Conservation (phyloP, 202 grass and related monocot genomes). For the Digitaria exilis region DNA sequence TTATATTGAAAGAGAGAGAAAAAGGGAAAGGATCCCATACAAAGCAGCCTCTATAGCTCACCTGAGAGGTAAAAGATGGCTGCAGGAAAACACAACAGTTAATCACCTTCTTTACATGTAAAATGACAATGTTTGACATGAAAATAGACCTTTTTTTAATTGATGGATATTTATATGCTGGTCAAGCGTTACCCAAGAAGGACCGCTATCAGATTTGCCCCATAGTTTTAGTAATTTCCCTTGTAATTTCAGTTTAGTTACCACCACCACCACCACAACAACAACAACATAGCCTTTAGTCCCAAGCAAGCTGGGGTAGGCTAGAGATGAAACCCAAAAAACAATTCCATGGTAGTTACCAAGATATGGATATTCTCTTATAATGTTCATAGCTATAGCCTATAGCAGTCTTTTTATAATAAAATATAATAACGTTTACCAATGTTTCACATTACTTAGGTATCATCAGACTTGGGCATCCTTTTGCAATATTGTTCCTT, state of each 20-base stretch:
- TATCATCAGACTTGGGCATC: neutral
- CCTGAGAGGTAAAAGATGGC: no score
- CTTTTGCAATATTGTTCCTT: neutral
- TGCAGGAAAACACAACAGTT: no score
- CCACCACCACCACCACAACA: no score
- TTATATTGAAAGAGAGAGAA: no score
- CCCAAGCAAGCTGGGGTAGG: no score
- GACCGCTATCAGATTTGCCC: neutral
- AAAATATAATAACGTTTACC: neutral
- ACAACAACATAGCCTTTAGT: no score
- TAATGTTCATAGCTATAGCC: neutral
- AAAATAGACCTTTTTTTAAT: neutral
- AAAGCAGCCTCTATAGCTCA: no score
- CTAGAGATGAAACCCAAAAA: no score
- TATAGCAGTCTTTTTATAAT: neutral
- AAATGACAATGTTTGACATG: neutral
- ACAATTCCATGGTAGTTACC: neutral
- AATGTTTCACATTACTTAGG: neutral
- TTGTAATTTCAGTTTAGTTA: no score
- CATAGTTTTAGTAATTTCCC: neutral
- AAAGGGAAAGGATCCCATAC: no score
- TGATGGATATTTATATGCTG: neutral
- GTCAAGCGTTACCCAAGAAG: slow-evolving; percentile 2
- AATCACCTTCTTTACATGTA: no score
- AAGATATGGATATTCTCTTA: neutral